Percentiles rank a stretch among this genome's conserved stretches.
Evolutionary conservation across 2,329 filamentous ascomycete genomes (phyloP).

Genomic region (Nemania serpens): DNA sequence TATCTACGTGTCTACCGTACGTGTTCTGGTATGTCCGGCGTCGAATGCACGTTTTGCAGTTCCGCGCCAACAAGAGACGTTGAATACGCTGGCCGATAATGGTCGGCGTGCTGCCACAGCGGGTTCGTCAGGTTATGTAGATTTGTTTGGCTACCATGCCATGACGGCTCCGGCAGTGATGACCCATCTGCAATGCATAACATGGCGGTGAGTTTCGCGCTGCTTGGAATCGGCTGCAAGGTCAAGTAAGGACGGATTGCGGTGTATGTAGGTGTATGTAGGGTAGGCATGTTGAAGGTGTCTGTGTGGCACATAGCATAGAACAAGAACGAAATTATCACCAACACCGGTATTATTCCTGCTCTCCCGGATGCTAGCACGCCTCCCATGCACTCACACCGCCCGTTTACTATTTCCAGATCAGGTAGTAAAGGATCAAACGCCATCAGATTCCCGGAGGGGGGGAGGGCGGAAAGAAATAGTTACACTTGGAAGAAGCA

Average conservation of each 20-base stretch:
- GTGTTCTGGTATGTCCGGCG: conserved; percentile 22
- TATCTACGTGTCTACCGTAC: conserved; percentile 23
- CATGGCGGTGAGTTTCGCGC: conserved; percentile 29
- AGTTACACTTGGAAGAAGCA: neutral
- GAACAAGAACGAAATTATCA: conserved; percentile 9
- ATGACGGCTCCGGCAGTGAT: conserved; percentile 14
- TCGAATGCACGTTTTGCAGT: conserved; percentile 21
- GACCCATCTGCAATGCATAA: conserved; percentile 20
- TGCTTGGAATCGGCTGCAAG: conserved; percentile 8
- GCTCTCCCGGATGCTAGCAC: conserved; percentile 15
- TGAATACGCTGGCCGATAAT: conserved; percentile 16
- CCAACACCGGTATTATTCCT: conserved; percentile 14
- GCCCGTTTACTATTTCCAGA: conserved; percentile 21
- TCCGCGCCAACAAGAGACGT: conserved; percentile 9
- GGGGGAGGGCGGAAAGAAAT: neutral
- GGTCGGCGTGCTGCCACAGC: conserved; percentile 14
- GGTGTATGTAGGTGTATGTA: conserved; percentile 16
- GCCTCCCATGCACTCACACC: conserved; percentile 23
- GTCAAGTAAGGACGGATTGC: conserved; percentile 14
- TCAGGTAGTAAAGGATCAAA: conserved; percentile 15
- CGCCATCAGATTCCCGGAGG: neutral
- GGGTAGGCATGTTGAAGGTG: neutral
- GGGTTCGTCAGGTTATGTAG: conserved; percentile 13
- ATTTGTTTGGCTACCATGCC: conserved; percentile 5
- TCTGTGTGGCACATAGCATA: conserved; percentile 15